Percentiles rank a stretch among this genome's conserved stretches.
Conservation (phyloP, 139 green algal genomes). For the Gonium pectorale region DNA sequence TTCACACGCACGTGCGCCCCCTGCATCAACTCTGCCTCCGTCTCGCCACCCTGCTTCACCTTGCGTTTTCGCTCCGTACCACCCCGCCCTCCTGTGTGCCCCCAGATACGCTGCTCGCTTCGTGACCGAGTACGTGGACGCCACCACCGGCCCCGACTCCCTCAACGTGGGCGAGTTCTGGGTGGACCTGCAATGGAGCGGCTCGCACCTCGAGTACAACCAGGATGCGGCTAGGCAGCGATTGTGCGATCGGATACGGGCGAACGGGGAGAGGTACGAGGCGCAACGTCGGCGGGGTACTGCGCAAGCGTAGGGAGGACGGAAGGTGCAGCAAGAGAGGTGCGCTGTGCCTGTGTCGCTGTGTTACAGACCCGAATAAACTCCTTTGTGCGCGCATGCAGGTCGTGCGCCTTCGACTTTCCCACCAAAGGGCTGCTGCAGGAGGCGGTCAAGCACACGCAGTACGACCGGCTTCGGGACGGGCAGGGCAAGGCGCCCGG, state of each 20-base stretch:
- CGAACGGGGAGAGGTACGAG: neutral
- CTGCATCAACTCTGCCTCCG: too few relatives aligned
- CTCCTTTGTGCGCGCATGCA: neutral
- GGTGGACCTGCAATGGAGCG: slow-evolving; percentile 43
- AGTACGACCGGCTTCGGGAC: slow-evolving; percentile 71
- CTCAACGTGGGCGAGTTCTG: slow-evolving; percentile 59
- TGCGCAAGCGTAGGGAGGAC: too few relatives aligned
- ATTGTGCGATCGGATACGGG: slow-evolving; percentile 88
- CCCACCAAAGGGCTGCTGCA: slow-evolving; percentile 86
- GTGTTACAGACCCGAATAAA: too few relatives aligned
- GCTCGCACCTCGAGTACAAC: slow-evolving; percentile 79
- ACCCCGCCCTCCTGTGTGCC: too few relatives aligned
- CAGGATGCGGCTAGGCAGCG: slow-evolving; percentile 87
- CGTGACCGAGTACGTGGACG: slow-evolving; percentile 52
- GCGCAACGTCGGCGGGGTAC: too few relatives aligned
- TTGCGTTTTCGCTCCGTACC: too few relatives aligned
- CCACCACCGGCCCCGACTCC: slow-evolving; percentile 24
- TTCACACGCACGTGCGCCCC: too few relatives aligned
- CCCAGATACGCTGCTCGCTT: slow-evolving; percentile 43
- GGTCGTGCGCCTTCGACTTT: slow-evolving; percentile 91
- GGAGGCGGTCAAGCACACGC: slow-evolving; percentile 56
- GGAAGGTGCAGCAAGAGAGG: too few relatives aligned
- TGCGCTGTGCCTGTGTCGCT: too few relatives aligned
- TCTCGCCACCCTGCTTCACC: too few relatives aligned
- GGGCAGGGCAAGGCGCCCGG: slow-evolving; percentile 79